Evolutionary conservation across 1,284 basidiomycete genomes (phyloP), one percentile per base, ranked within the genome.

Genomic region (Rugiboletus extremiorientalis): DNA sequence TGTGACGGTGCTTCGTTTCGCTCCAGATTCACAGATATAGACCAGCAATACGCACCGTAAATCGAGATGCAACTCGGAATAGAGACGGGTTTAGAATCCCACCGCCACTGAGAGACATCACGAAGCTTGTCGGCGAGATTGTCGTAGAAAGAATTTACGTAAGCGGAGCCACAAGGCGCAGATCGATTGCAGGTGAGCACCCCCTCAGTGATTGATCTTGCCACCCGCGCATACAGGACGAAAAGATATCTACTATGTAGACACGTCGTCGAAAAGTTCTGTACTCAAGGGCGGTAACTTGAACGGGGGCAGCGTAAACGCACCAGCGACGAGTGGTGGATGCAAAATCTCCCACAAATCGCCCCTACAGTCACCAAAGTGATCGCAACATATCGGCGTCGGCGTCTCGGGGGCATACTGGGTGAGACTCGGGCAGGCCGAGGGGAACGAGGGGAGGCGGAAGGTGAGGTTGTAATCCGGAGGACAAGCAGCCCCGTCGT

Each of bases 301-400:
- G 44, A 69, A 71, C n/a, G 69, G 67, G 11, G 70, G 70, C 7
- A 69, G 49, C 10, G 47, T 54, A 49, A 69, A 70, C 43, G 15
- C 38, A 15, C 52, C 44, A 22, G 38, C 50, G 11, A 72, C 54
- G 4, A 68, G 58, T 27, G 67, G 68, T 0, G 64, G 65, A 36
- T 70, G 68, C 25, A 70, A 37, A 10, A 67, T 44, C 22, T 71
- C 67, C 64, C 65, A 70, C 31, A 70, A 10, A 34, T 72, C 70
- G 8, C 66, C 60, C 5, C 42, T 52, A 38, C 69, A 70, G 22
- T 68, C 62, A 15, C 66, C 65, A 42, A 56, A 34, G 47, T 69
- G 71, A 46, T 63, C 43, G 4, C 65, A 70, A 30, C 37, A 51
- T 58, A 59, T 63, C 5, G 62, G 69, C 18, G 61, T 67, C 11